Evolutionary conservation across 75 land plant species (phyloP).

Genomic region (Sequoiadendron giganteum): DNA sequence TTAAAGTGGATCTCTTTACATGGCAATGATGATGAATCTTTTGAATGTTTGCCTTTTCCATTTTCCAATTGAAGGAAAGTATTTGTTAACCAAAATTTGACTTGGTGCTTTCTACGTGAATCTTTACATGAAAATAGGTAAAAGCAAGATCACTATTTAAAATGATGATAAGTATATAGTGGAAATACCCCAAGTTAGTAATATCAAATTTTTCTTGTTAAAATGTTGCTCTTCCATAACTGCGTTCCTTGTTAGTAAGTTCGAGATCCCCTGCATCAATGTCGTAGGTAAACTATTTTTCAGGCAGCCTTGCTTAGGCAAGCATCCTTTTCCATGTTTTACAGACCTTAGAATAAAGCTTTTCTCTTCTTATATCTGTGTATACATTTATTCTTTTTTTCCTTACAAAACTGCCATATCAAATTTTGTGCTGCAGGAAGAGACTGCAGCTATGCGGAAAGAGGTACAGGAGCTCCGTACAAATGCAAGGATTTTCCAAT

Average conservation of each 20-base stretch:
- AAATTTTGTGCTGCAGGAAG: slow-evolving; percentile 62
- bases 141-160: not conserved
- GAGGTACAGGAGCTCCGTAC: slow-evolving; percentile 87
- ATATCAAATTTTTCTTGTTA: not conserved
- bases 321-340: not conserved
- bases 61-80: not conserved
- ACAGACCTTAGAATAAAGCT: not conserved
- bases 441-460: slow-evolving; percentile 80
- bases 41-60: too few species aligned
- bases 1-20: too few species aligned
- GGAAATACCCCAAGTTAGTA: not conserved
- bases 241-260: not conserved
- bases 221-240: not conserved
- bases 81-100: not conserved
- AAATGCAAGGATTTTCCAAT: slow-evolving; percentile 88
- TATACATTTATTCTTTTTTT: not conserved
- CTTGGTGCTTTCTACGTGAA: not conserved
- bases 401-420: not conserved
- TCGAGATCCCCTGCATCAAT: not conserved
- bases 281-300: not conserved
- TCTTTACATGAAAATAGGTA: not conserved
- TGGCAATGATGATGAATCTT: too few species aligned
- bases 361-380: not conserved
- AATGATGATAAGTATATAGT: not conserved
- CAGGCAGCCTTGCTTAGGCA: not conserved